Base-by-base conservation (phyloP, 2,329 filamentous ascomycete species). In the Stachybotrys chartarum region DNA sequence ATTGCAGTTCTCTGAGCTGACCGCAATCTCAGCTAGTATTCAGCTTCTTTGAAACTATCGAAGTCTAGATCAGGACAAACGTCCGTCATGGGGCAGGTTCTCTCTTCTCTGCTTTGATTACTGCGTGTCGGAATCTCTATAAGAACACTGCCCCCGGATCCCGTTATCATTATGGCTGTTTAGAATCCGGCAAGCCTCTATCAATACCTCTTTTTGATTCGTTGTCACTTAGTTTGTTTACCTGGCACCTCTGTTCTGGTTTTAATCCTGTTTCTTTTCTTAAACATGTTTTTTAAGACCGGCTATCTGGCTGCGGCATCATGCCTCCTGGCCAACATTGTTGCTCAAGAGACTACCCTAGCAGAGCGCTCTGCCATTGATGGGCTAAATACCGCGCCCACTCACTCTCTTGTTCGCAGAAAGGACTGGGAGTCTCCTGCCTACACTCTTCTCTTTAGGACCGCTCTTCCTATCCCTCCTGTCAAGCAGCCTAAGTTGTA, bases 401-500 rank as follows among this genome's bases (percentile, higher is more conserved):
- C 30, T n/a, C 30, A n/a, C 24, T 10, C 49, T 35, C 49, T 51
- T 32, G 30, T 51, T 5, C 24, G 24, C 30, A 51, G 49, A 16
- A 51, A 51, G 30, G 49, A 51, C 32, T 52, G 50, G 50, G 30
- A 39, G n/a, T 18, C 16, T 17, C 50, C 50, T 18, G 50, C 32
- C 42, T 52, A 52, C 32, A 52, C 50, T 44, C 31, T 44, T 7
- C 50, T 52, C 11, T 52, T 39, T 7, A 32, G 50, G 12, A 35
- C 14, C 17, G 8, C 50, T 24, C 18, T 52, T 12, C 50, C 50
- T 14, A 52, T 52, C 14, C 50, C 50, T n/a, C 50, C 50, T 5
- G 50, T 52, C 10, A 52, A 52, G 32, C 50, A 52, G 32, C 50
- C 50, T 7, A 52, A 52, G 35, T 24, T 39, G 50, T 42, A 52